Evolutionary conservation across 768 basidiomycete genomes (phyloP).

Genomic region (Mycena leptocephala): DNA sequence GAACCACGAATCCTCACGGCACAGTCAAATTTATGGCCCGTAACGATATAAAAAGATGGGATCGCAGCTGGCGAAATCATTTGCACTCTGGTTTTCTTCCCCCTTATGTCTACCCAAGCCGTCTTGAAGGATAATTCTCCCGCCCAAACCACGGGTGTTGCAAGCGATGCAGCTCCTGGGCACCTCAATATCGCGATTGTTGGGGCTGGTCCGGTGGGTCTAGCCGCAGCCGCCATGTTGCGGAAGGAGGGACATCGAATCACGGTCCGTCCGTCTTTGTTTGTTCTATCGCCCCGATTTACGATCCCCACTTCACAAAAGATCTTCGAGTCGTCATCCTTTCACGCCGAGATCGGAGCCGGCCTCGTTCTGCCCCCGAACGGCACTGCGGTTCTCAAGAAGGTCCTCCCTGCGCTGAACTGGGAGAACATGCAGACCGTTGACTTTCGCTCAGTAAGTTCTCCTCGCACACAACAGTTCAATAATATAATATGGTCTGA

Average conservation of each 20-base stretch:
- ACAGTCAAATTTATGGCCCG: no score
- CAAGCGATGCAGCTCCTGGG: background rate
- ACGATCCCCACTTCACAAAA: background rate
- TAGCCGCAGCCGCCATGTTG: background rate
- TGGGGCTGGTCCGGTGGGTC: conserved; percentile 7
- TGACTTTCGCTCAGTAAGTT: background rate
- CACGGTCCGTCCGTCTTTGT: background rate
- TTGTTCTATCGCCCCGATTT: background rate
- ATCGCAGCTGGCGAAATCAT: no score
- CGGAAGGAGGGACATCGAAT: conserved; percentile 8
- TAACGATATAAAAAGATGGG: no score
- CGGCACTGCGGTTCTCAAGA: conserved; percentile 2
- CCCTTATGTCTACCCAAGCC: no score
- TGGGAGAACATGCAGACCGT: background rate
- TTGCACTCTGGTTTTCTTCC: no score
- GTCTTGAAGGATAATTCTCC: no score
- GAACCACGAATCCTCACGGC: no score
- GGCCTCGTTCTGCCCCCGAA: conserved; percentile 25
- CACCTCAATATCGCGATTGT: conserved; percentile 5
- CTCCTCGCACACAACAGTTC: no score
- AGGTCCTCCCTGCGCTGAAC: background rate
- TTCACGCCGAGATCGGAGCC: conserved; percentile 27
- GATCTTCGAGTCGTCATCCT: conserved; percentile 30
- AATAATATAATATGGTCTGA: background rate
- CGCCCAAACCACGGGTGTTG: no score